These are phyloP conservation scores for Citrus maxima DNA, from an alignment of 345 rosid genomes.

Conservation along the genomic window DNA sequence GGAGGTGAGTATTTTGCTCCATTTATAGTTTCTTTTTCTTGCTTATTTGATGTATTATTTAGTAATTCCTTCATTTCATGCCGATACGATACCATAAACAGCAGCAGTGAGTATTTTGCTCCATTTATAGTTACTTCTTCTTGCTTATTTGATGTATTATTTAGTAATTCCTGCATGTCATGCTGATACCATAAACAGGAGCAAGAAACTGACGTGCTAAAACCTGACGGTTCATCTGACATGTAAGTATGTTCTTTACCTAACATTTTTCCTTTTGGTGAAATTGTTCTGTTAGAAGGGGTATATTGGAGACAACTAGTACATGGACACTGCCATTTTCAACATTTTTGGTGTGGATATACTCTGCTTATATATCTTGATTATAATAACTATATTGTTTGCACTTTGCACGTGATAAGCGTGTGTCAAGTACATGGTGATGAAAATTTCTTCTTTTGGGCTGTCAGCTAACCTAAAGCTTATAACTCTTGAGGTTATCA, in stretches of 20 bases:
- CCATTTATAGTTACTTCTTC: constrained; percentile 15
- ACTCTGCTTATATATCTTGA: neutral
- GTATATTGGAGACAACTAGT: neutral
- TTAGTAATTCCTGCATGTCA: neutral
- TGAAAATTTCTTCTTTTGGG: neutral
- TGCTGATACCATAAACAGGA: constrained; percentile 31
- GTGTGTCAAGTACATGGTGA: neutral
- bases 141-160: constrained; percentile 3
- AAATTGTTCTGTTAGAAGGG: neutral
- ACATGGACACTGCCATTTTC: neutral
- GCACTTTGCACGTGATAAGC: neutral
- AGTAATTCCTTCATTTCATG: neutral
- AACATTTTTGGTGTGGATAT: neutral
- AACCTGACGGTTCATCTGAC: constrained; percentile 34
- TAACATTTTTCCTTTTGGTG: neutral
- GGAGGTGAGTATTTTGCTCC: constrained; percentile 23
- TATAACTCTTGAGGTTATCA: neutral
- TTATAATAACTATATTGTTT: neutral
- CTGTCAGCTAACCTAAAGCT: neutral
- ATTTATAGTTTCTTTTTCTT: constrained; percentile 15
- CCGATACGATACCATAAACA: constrained; percentile 3
- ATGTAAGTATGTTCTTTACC: constrained; percentile 34
- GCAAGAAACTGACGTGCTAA: constrained; percentile 32
- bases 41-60: constrained; percentile 4
- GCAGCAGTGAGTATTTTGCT: constrained; percentile 25